A percentile compares a stretch with the other conserved stretches of the same genome.
phyloP scores from a whole-genome alignment of 2,329 filamentous ascomycete genomes.

The Didymella segeticola region DNA sequence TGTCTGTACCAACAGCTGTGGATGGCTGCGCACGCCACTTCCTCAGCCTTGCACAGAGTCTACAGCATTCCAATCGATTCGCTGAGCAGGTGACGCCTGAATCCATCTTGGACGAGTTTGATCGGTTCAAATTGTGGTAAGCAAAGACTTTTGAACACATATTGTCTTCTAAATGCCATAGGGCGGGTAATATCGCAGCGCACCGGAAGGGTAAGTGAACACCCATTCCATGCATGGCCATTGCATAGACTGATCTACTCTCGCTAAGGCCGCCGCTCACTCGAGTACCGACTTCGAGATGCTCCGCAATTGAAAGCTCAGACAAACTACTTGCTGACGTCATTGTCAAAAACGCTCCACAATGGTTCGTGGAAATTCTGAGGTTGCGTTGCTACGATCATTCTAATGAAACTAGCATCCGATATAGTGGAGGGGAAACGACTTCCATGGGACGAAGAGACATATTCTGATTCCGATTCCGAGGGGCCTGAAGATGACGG shows the following conservation, averaged over 20 bases:
- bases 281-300: conserved; percentile 7
- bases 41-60: conserved; percentile 4
- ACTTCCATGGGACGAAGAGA: conserved; percentile 1
- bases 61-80: neutral
- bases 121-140: conserved; percentile 11
- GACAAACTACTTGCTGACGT: neutral
- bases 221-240: neutral
- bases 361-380: neutral
- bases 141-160: too few species aligned
- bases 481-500: neutral
- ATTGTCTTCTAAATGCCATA: neutral
- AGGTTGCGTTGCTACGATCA: too few species aligned
- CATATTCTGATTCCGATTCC: conserved; percentile 1
- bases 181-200: conserved; percentile 7
- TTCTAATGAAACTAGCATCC: neutral
- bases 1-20: neutral
- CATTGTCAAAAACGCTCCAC: neutral
- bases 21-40: conserved; percentile 6
- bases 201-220: neutral
- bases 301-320: neutral
- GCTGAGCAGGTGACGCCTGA: neutral
- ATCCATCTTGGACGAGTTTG: neutral
- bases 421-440: neutral
- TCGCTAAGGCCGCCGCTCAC: neutral
- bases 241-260: neutral